Evolutionary conservation across 2,329 filamentous ascomycete genomes (phyloP).

Genomic region (Chrysoporthe cubensis): DNA sequence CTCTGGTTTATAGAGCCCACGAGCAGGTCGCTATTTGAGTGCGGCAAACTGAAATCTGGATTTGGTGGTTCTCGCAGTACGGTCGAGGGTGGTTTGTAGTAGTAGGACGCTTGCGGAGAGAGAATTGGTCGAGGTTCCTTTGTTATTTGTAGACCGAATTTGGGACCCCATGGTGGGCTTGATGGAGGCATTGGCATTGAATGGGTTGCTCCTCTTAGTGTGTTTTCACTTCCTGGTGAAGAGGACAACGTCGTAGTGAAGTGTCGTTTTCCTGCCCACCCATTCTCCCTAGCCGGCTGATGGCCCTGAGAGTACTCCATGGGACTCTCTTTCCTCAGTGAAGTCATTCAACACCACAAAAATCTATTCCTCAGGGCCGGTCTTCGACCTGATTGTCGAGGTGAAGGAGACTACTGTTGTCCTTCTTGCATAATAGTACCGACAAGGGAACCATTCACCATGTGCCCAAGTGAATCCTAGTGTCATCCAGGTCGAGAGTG

Average conservation of each 20-base stretch:
- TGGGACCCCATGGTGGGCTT: constrained; percentile 1
- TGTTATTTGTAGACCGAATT: constrained; percentile 13
- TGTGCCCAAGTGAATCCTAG: background rate
- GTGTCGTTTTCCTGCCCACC: background rate
- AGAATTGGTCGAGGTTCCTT: constrained; percentile 18
- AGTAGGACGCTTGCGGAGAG: constrained; percentile 18
- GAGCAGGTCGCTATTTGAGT: constrained; percentile 22
- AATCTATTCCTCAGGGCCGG: background rate
- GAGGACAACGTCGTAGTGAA: background rate
- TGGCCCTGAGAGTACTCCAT: constrained; percentile 5
- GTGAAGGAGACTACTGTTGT: background rate
- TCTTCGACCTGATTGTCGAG: background rate
- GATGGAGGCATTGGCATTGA: background rate
- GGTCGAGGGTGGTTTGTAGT: background rate
- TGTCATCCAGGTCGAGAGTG: background rate
- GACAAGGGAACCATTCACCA: background rate
- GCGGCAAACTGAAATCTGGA: constrained; percentile 9
- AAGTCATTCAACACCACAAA: background rate
- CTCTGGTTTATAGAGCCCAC: constrained; percentile 19
- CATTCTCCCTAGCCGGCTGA: background rate
- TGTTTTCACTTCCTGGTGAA: background rate
- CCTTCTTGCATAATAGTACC: background rate
- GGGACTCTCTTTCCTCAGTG: background rate
- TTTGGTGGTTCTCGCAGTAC: background rate
- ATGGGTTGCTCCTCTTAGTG: background rate